phyloP scores from a whole-genome alignment of 352 stramenopile species.

The Phytophthora ohioensis region DNA sequence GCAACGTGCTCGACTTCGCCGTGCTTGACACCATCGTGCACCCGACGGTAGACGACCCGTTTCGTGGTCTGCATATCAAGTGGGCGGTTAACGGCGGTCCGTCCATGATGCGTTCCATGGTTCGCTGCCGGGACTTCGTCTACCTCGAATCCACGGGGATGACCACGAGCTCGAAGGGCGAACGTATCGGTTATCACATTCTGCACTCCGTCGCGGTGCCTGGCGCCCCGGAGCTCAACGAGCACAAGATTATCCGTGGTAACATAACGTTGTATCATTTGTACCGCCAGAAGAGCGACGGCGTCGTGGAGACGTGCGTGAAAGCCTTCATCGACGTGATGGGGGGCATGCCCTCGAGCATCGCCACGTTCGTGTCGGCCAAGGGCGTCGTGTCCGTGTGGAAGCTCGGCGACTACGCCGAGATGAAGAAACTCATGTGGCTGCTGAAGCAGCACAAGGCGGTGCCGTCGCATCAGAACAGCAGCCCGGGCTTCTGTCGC shows the following conservation, averaged over 20 bases:
- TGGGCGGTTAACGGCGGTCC: conserved; percentile 61
- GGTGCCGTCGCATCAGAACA: background rate
- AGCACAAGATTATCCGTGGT: conserved; percentile 49
- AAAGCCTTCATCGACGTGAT: conserved; percentile 49
- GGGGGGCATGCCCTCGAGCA: conserved; percentile 41
- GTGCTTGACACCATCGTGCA: conserved; percentile 50
- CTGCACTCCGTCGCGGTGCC: conserved; percentile 40
- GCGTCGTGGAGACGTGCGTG: conserved; percentile 49
- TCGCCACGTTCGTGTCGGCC: conserved; percentile 38
- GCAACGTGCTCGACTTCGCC: conserved; percentile 56
- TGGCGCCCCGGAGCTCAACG: conserved; percentile 35
- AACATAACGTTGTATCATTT: conserved; percentile 63
- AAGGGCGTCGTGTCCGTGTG: conserved; percentile 48
- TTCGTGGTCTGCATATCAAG: conserved; percentile 50
- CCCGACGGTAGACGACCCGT: conserved; percentile 52
- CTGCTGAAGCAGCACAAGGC: conserved; percentile 36
- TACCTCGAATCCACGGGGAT: conserved; percentile 59
- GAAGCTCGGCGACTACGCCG: conserved; percentile 43
- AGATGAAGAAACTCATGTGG: conserved; percentile 50
- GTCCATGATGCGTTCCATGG: conserved; percentile 48
- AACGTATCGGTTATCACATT: conserved; percentile 53
- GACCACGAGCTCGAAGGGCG: conserved; percentile 41
- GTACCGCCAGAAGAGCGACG: conserved; percentile 51
- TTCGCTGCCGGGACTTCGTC: conserved; percentile 60
- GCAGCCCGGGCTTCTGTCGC: conserved; percentile 24